Evolutionary conservation across 495 filamentous ascomycete species (phyloP).

Genomic region (Aspergillus nidulans): DNA sequence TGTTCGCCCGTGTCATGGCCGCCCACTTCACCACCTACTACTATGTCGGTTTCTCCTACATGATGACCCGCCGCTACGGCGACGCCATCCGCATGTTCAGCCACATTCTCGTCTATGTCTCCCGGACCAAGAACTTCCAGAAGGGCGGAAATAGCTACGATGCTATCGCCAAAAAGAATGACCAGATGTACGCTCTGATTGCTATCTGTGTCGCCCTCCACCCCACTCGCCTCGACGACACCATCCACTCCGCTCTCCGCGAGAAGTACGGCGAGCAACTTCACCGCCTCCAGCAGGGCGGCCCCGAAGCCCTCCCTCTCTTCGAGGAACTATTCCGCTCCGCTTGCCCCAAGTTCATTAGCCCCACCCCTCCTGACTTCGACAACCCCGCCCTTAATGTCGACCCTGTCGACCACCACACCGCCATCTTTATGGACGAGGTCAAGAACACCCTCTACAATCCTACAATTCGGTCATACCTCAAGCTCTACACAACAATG

Average conservation of each 20-base stretch:
- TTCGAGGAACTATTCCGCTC: slow-evolving; percentile 95
- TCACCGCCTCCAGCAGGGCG: slow-evolving; percentile 88
- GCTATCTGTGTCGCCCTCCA: slow-evolving; percentile 98
- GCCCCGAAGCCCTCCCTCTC: slow-evolving; percentile 87
- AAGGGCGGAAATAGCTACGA: slow-evolving; percentile 94
- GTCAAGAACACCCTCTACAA: slow-evolving; percentile 95
- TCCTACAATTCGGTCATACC: slow-evolving; percentile 93
- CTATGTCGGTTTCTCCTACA: slow-evolving; percentile 99
- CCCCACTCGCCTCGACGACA: slow-evolving; percentile 94
- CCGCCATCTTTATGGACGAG: slow-evolving; percentile 97
- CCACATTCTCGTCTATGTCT: slow-evolving; percentile 99
- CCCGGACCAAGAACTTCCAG: slow-evolving; percentile 99
- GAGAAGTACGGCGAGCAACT: slow-evolving; percentile 99
- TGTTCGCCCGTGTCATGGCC: slow-evolving; percentile 99
- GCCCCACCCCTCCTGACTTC: slow-evolving; percentile 92
- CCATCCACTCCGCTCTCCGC: slow-evolving; percentile 93
- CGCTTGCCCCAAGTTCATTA: slow-evolving; percentile 99
- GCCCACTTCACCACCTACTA: slow-evolving; percentile 99
- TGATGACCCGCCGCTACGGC: slow-evolving; percentile 99
- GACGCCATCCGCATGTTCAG: slow-evolving; percentile 99
- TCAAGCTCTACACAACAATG: slow-evolving; percentile 99
- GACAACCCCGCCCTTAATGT: slow-evolving; percentile 91
- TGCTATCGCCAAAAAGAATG: slow-evolving; percentile 98
- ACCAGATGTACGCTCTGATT: slow-evolving; percentile 98
- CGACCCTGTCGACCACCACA: slow-evolving; percentile 96